A percentile compares a stretch with the other conserved stretches of the same genome.
Evolutionary conservation across 768 basidiomycete species (phyloP).

Genomic region (Mrakia hoshinonis): DNA sequence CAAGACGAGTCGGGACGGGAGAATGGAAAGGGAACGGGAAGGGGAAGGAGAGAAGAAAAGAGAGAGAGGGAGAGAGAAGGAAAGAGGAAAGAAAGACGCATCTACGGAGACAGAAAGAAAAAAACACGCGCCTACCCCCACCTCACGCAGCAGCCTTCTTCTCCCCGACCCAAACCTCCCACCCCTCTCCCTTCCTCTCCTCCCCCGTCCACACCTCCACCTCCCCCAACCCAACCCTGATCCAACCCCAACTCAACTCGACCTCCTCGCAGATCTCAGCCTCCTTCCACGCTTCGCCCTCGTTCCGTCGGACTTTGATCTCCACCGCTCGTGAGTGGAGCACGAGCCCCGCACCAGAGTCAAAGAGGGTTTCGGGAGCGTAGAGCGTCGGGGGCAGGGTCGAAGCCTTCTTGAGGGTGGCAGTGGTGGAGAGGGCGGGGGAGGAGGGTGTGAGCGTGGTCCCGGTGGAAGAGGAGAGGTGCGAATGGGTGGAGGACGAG

Average conservation of each 20-base stretch:
- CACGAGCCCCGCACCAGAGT: too few species aligned
- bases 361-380: background rate
- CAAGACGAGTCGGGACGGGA: background rate
- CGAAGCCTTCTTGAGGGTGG: background rate
- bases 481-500: background rate
- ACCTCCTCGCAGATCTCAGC: background rate
- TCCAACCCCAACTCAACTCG: background rate
- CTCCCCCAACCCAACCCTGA: background rate
- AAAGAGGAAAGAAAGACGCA: background rate
- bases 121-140: too few species aligned
- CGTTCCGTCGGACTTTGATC: too few species aligned
- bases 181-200: background rate
- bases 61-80: background rate
- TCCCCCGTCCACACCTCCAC: background rate
- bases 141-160: background rate
- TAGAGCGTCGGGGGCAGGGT: background rate
- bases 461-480: background rate
- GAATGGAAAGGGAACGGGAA: background rate
- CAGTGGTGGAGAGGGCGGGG: background rate
- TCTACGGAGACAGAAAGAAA: background rate
- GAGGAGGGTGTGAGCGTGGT: background rate
- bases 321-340: too few species aligned
- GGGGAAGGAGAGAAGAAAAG: background rate
- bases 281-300: too few species aligned
- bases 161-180: background rate